These are phyloP conservation scores for Aspergillus puulaauensis DNA, from an alignment of 2,329 filamentous ascomycete genomes.

Conservation along the genomic window DNA sequence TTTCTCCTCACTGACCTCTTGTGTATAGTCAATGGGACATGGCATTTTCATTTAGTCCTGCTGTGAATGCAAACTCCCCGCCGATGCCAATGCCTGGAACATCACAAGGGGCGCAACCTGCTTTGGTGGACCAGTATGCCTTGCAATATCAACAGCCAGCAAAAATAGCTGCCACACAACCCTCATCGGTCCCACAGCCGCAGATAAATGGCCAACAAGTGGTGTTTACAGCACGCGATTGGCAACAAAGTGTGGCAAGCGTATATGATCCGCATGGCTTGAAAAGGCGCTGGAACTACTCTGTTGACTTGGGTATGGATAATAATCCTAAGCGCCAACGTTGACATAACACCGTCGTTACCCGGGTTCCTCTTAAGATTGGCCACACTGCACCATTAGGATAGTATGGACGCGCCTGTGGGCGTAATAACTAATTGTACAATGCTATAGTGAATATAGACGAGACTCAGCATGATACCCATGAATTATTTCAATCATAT, in stretches of 20 bases:
- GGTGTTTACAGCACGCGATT: slow-evolving; percentile 46
- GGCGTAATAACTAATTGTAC: neutral
- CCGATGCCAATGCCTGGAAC: slow-evolving; percentile 38
- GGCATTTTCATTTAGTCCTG: slow-evolving; percentile 75
- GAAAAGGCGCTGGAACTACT: slow-evolving; percentile 46
- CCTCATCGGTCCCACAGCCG: slow-evolving; percentile 35
- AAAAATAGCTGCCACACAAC: slow-evolving; percentile 29
- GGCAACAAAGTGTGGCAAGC: slow-evolving; percentile 50
- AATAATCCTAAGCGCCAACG: slow-evolving; percentile 34
- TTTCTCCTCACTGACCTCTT: neutral
- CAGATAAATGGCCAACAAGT: slow-evolving; percentile 34
- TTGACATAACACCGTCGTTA: slow-evolving; percentile 10
- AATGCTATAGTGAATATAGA: slow-evolving; percentile 6
- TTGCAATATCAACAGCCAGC: slow-evolving; percentile 34
- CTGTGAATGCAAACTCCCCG: slow-evolving; percentile 40
- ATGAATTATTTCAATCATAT: neutral
- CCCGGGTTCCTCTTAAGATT: neutral
- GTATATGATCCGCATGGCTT: slow-evolving; percentile 47
- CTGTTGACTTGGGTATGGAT: slow-evolving; percentile 31
- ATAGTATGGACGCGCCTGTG: neutral
- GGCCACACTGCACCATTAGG: neutral
- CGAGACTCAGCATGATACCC: slow-evolving; percentile 7
- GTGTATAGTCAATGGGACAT: slow-evolving; percentile 82
- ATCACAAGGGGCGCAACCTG: slow-evolving; percentile 26
- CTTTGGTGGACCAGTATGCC: slow-evolving; percentile 32